Evolutionary conservation across 1,284 basidiomycete species (phyloP), one percentile per base, ranked within the genome.

Genomic region (Tylopilus sp.): DNA sequence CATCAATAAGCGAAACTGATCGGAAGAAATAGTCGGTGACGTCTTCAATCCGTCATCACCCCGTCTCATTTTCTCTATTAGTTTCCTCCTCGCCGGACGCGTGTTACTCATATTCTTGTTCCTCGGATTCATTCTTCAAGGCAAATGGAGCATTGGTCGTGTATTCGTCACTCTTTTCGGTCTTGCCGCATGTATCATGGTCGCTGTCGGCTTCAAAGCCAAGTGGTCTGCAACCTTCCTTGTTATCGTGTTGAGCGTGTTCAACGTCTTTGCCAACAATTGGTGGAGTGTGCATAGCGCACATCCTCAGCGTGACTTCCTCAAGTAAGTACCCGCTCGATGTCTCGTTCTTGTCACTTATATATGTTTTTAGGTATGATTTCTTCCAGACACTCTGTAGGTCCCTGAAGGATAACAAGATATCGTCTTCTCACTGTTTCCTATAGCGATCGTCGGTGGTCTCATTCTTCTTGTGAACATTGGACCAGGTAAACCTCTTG

Each of bases 211-310:
- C 45, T 99, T 98, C 85, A 99, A 99, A 78, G 96, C 97, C 65
- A 96, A 98, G 73, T 98, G 94, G 93, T 94, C 92, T 15, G 96
- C 96, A 4, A 84, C 86, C n/a, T 98, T 99, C 86, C 83, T 99
- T 55, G 94, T 98, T 56, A 74, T 97, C 61, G 82, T 96, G 7
- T 77, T 99, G 62, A 92, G 89, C 69, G 74, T 93, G 59, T 97
- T 99, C 86, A 99, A 99, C 72, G 90, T 98, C 32, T 90, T 96
- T 65, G 92, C 94, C 74, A 99, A 99, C 83, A 98, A 98, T 76
- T 99, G 92, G 88, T 99, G 96, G 97, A 88, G 84, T 61, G 86
- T 98, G n/a, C 89, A 94, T 72, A 82, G 86, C 45, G 84, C 85
- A 44, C 96, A 99, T 74, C 96, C 95, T 55, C 91, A 94, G 68